These are phyloP conservation scores for Plantago major DNA, from an alignment of 257 asterid genomes.

Conservation along the genomic window DNA sequence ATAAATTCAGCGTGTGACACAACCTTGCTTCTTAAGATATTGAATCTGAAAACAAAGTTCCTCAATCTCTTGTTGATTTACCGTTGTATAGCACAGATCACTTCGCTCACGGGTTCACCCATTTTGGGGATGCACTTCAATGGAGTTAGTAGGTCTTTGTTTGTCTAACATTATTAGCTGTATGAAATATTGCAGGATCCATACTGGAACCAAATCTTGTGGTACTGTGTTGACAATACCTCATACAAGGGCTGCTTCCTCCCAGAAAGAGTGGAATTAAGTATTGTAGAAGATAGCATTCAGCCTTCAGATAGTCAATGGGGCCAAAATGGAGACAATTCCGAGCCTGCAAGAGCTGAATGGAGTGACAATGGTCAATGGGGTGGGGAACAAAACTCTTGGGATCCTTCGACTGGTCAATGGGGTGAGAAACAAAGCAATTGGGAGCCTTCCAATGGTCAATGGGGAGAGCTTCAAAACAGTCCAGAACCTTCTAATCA, in stretches of 20 bases:
- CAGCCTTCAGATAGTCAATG: constrained; percentile 11
- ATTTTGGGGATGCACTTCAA: no score
- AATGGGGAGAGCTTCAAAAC: no score
- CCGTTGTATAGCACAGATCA: no score
- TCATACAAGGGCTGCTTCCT: constrained; percentile 89
- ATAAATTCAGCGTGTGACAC: no score
- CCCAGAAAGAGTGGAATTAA: constrained; percentile 43
- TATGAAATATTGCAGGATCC: constrained; percentile 52
- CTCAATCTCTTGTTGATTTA: background rate
- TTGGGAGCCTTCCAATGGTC: constrained; percentile 23
- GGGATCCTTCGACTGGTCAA: background rate
- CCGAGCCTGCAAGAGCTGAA: no score
- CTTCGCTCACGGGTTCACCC: no score
- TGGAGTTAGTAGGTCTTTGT: background rate
- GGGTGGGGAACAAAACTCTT: constrained; percentile 15
- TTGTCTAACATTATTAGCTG: constrained; percentile 8
- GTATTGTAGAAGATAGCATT: constrained; percentile 14
- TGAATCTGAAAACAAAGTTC: no score
- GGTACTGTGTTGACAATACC: constrained; percentile 78
- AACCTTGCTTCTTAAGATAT: background rate
- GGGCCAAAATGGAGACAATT: constrained; percentile 10
- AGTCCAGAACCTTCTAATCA: constrained; percentile 12
- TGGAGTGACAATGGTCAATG: constrained; percentile 21
- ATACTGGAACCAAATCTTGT: constrained; percentile 71
- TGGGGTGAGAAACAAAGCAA: constrained; percentile 26